A percentile compares a stretch with the other conserved stretches of the same genome.
Conservation (phyloP, 768 basidiomycete species). For the Panellus pusillus region DNA sequence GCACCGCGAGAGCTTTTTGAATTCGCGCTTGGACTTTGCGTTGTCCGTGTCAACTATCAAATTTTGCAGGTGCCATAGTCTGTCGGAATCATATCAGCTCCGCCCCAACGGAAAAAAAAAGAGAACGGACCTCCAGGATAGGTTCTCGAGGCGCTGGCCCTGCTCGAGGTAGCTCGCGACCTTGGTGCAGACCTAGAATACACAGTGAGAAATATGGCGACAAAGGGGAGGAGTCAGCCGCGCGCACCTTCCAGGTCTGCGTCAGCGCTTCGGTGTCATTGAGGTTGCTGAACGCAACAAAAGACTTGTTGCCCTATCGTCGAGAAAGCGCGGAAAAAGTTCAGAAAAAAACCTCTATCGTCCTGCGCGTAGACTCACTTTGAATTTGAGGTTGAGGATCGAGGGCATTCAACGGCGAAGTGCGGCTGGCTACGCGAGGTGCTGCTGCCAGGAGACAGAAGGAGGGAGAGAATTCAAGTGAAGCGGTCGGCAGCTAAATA, state of each 20-base stretch:
- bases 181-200: conserved; percentile 77
- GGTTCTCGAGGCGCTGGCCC: conserved; percentile 87
- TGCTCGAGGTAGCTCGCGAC: conserved; percentile 90
- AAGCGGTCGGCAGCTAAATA: no score
- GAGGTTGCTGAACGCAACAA: conserved; percentile 90
- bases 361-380: conserved; percentile 28
- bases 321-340: conserved; percentile 3
- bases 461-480: no score
- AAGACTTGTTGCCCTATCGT: conserved; percentile 87
- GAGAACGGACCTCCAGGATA: conserved; percentile 57
- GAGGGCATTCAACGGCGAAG: conserved; percentile 43
- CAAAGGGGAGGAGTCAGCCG: conserved; percentile 8
- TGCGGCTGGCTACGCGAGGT: no score
- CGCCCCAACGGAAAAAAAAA: neutral
- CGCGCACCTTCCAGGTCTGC: conserved; percentile 82
- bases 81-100: conserved; percentile 18
- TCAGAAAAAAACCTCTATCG: neutral
- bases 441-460: no score
- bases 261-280: conserved; percentile 82
- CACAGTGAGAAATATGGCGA: conserved; percentile 1
- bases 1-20: conserved; percentile 82
- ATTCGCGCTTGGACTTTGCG: conserved; percentile 84
- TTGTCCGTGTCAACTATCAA: conserved; percentile 91
- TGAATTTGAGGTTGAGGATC: conserved; percentile 68
- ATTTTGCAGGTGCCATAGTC: conserved; percentile 90